Percentiles rank a stretch among this genome's conserved stretches.
Conservation (phyloP, 495 filamentous ascomycete genomes). For the Xylaria longipes region DNA sequence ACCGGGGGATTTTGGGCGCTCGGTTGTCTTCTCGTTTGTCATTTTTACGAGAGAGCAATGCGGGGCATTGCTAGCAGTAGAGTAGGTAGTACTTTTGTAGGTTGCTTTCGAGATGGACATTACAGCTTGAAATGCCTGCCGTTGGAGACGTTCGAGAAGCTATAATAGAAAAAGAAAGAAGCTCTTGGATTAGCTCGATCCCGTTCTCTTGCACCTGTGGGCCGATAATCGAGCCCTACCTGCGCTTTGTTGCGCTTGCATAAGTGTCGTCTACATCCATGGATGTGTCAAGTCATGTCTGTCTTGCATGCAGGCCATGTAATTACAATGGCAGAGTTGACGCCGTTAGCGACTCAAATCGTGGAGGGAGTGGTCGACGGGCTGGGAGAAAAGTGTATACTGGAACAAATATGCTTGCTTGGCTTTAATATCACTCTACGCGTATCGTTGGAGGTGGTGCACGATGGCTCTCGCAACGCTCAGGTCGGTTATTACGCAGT, state of each 20-base stretch:
- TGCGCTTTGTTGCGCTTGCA: slow-evolving; percentile 7
- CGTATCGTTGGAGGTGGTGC: not conserved
- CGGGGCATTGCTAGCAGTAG: not conserved
- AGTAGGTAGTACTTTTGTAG: not conserved
- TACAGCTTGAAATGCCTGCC: not conserved
- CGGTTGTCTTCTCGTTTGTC: slow-evolving; percentile 10
- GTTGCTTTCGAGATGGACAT: not conserved
- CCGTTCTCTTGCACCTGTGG: not conserved
- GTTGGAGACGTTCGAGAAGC: not conserved
- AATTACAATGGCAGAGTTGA: not conserved
- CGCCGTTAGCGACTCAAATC: slow-evolving; percentile 1
- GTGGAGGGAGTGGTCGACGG: not conserved
- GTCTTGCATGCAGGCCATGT: not conserved
- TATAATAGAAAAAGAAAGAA: not conserved
- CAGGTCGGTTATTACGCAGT: not conserved
- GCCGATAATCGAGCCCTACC: not conserved
- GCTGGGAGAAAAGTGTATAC: not conserved
- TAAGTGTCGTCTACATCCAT: slow-evolving; percentile 2
- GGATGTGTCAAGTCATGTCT: not conserved
- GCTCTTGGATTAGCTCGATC: not conserved
- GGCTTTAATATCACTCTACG: not conserved
- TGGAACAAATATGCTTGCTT: not conserved
- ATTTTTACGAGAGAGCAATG: slow-evolving; percentile 22
- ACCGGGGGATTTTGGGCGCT: slow-evolving; percentile 7
- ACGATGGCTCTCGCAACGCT: not conserved